Conservation (phyloP, 2,329 filamentous ascomycete genomes). For the Paracoccidioides brasiliensis region DNA sequence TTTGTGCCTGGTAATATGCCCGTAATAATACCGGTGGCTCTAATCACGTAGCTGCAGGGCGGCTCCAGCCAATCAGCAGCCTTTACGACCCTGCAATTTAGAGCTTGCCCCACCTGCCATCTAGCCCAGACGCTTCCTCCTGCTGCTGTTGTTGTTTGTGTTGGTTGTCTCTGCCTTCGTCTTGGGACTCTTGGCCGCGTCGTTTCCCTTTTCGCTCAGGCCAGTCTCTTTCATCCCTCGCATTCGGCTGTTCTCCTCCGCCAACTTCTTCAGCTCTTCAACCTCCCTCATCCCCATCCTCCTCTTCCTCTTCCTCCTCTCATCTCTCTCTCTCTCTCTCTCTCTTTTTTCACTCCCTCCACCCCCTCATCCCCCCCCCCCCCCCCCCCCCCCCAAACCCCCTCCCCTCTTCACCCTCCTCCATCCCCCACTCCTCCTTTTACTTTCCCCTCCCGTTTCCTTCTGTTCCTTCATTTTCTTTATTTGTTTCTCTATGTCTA, state of each 20-base stretch:
- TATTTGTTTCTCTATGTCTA: constrained; percentile 5
- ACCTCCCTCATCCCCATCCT: constrained; percentile 7
- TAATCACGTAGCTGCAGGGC: too few relatives aligned
- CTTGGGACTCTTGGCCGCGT: neutral
- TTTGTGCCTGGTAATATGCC: too few relatives aligned
- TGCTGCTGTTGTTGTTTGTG: too few relatives aligned
- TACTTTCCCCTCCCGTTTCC: constrained; percentile 7
- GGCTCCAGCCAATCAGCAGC: neutral
- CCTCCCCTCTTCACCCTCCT: constrained; percentile 5
- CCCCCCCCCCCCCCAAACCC: constrained; percentile 6
- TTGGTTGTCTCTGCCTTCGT: neutral
- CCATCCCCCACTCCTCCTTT: constrained; percentile 8
- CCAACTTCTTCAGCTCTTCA: neutral
- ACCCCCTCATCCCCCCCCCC: constrained; percentile 5
- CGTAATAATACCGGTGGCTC: too few relatives aligned
- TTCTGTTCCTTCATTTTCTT: constrained; percentile 10
- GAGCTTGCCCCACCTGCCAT: neutral
- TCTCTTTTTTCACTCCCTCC: constrained; percentile 7
- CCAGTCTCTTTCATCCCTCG: constrained; percentile 1
- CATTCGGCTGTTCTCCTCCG: constrained; percentile 10
- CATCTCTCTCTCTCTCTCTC: constrained; percentile 10
- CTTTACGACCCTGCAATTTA: neutral
- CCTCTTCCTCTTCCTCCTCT: constrained; percentile 8
- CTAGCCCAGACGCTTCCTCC: neutral
- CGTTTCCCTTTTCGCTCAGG: constrained; percentile 4